Base-by-base conservation (phyloP, 306 rosid genomes). In the Potentilla sterilis region DNA sequence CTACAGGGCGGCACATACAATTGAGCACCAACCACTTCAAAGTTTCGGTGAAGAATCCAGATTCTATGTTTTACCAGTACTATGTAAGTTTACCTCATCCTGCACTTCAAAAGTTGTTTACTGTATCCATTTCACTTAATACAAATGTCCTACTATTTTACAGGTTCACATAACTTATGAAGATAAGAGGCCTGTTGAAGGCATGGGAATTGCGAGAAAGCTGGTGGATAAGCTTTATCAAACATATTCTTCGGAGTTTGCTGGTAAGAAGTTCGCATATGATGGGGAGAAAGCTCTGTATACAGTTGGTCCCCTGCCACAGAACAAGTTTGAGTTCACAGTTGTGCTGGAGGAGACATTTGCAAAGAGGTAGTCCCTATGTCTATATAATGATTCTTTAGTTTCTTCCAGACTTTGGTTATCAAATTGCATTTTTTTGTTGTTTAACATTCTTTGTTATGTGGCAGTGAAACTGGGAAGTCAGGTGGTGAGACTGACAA, bases 41-140 rank as follows among this genome's bases (percentile, higher is more conserved):
- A 81, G 97, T 89, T 70, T 79, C 89, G 44, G 73, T 84, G 41
- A 75, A 65, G 62, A 83, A 61, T 75, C 86, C 88, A 4, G 92
- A 95, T 80, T 89, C 96, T 40, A 75, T 83, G 11, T 95, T 95
- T 87, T 92, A 82, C 82, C 98, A 92, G 84, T 95, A 95, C 71
- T 85, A 55, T 83, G 98, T 95, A 90, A 74, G 97, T 77, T 59
- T 67, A 47, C 49, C 67, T 62, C 64, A 58, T 32, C 46, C 35
- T 73, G 4, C 69, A 59, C 47, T 65, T 82, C 59, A 7, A 70
- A 18, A 59, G 16, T 10, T 24, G 19, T 10, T 1, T 12, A 59
- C 37, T 22, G 15, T 61, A 54, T 62, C 7, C 1, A 67, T 72
- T 37, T 58, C 14, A 10, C 63, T 49, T 12, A 4, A 34, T 75